A percentile compares a stretch with the other conserved stretches of the same genome.
Conservation (phyloP, 176 grass and related monocot species). For the Musa itinerans region DNA sequence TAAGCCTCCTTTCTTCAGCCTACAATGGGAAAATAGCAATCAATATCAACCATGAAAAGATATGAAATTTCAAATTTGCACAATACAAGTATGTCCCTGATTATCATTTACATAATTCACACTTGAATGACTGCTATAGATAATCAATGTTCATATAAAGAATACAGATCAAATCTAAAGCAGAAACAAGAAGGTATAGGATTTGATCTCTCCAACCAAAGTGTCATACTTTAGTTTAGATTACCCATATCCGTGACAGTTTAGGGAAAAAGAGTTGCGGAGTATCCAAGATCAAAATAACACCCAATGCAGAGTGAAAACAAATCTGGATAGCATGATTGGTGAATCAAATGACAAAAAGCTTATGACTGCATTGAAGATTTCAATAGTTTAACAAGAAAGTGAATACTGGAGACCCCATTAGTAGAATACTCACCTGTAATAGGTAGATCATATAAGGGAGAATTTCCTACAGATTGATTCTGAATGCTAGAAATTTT, state of each 20-base stretch:
- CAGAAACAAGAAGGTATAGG: neutral
- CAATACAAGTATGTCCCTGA: neutral
- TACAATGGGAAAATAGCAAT: slow-evolving; percentile 24
- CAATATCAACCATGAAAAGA: slow-evolving; percentile 8
- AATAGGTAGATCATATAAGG: neutral
- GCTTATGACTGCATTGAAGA: too few species aligned
- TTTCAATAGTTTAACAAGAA: too few species aligned
- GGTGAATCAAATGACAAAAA: neutral
- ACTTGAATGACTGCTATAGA: neutral
- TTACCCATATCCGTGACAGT: slow-evolving; percentile 43
- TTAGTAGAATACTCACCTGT: neutral
- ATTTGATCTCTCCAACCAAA: slow-evolving; percentile 35
- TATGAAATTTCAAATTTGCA: neutral
- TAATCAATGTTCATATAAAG: neutral
- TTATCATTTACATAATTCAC: neutral
- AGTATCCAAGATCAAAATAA: slow-evolving; percentile 75
- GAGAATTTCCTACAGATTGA: neutral
- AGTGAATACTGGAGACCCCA: neutral
- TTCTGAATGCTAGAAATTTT: neutral
- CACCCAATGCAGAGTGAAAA: slow-evolving; percentile 48
- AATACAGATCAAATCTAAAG: neutral
- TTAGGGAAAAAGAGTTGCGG: slow-evolving; percentile 78
- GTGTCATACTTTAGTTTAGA: slow-evolving; percentile 14
- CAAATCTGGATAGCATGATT: slow-evolving; percentile 47
- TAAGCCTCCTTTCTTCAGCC: slow-evolving; percentile 40